These are phyloP conservation scores for Corymbia citriodora DNA, from an alignment of 441 rosid genomes.

Conservation along the genomic window DNA sequence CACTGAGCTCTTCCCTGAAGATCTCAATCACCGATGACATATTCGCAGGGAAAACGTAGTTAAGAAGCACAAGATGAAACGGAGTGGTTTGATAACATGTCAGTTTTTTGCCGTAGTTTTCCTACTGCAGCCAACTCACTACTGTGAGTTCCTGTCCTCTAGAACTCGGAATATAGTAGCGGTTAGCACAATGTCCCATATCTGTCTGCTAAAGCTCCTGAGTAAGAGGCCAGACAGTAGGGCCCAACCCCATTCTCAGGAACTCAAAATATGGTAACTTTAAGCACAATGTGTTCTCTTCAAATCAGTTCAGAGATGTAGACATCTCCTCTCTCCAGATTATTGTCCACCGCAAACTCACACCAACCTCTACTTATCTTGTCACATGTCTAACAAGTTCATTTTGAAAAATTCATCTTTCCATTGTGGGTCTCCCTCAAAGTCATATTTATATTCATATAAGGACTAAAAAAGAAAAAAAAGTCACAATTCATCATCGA, in stretches of 20 bases:
- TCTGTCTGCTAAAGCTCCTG: too few relatives aligned
- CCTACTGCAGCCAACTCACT: too few relatives aligned
- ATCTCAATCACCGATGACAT: too few relatives aligned
- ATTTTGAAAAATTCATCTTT: not conserved
- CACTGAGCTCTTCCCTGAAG: too few relatives aligned
- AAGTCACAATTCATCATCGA: not conserved
- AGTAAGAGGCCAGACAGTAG: too few relatives aligned
- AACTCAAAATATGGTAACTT: too few relatives aligned
- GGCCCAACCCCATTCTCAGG: too few relatives aligned
- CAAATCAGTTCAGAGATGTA: constrained; percentile 79
- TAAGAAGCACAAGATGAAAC: too few relatives aligned
- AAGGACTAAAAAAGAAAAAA: not conserved
- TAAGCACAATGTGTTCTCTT: constrained; percentile 14
- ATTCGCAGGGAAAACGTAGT: too few relatives aligned
- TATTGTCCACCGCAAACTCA: constrained; percentile 75
- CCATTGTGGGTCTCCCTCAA: not conserved
- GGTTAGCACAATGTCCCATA: constrained; percentile 64
- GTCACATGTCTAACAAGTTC: constrained; percentile 14
- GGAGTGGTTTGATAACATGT: too few relatives aligned
- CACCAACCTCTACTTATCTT: constrained; percentile 97
- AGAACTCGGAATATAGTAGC: constrained; percentile 71
- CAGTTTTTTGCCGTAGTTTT: too few relatives aligned
- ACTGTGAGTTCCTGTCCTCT: constrained; percentile 10
- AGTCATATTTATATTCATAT: not conserved
- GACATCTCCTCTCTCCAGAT: constrained; percentile 95